Evolutionary conservation across 352 stramenopile genomes (phyloP).

Genomic region (Globisporangium mamillatum): DNA sequence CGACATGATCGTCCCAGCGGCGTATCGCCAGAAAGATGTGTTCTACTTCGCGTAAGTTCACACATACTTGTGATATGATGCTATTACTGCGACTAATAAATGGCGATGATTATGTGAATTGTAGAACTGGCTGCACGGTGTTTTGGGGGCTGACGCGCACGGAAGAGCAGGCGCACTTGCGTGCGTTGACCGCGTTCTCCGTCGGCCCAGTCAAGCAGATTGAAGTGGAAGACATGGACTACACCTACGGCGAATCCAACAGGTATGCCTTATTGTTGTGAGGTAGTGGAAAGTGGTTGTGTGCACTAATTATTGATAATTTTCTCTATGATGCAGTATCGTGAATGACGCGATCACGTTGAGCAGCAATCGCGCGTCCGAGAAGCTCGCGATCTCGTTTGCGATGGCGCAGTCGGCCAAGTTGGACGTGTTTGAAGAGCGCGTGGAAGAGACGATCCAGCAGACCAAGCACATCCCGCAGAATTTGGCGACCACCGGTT

Average conservation of each 20-base stretch:
- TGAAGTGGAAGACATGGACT: conserved; percentile 90
- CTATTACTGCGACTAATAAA: neutral
- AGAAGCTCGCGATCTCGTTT: conserved; percentile 92
- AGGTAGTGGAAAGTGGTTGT: too few relatives aligned
- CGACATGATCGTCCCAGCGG: conserved; percentile 35
- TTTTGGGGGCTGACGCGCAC: conserved; percentile 87
- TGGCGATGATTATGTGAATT: conserved; percentile 8
- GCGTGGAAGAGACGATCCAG: conserved; percentile 86
- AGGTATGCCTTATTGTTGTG: conserved; percentile 18
- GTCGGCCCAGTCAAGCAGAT: conserved; percentile 75
- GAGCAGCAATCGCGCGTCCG: conserved; percentile 70
- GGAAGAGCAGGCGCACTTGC: conserved; percentile 77
- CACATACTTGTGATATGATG: neutral
- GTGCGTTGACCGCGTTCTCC: conserved; percentile 55
- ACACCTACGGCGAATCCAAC: conserved; percentile 70
- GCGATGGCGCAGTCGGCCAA: conserved; percentile 92
- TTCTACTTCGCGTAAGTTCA: conserved; percentile 80
- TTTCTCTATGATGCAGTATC: conserved; percentile 22
- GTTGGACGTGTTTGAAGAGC: conserved; percentile 92
- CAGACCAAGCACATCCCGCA: conserved; percentile 88
- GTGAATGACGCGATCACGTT: conserved; percentile 87
- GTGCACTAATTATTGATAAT: too few relatives aligned
- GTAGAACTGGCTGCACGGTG: conserved; percentile 80
- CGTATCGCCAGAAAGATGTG: conserved; percentile 76
- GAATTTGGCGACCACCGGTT: conserved; percentile 82